Evolutionary conservation across 1,284 basidiomycete genomes (phyloP), one percentile per base, ranked within the genome.

Genomic region (Marasmius tenuissimus): DNA sequence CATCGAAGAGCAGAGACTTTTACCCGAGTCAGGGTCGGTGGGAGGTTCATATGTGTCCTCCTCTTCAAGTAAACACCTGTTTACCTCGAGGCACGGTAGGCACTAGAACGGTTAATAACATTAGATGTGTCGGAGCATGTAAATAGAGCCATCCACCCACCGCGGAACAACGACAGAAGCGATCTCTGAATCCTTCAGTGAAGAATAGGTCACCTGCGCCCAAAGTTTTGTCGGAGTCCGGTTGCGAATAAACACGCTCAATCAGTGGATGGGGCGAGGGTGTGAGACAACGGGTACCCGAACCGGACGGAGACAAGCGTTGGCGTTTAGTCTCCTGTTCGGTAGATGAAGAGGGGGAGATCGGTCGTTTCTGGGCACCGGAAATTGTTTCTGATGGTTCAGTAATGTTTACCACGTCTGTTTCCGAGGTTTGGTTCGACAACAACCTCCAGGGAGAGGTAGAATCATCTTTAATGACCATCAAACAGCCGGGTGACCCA

Each of bases 21-120:
- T 69, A 86, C 91, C 85, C 64, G 86, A 91, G 70, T 93, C 91
- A 14, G 91, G 91, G 71, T 93, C 92, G 69, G 90, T 85, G 2
- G 91, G 91, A 0, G 88, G 90, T 69, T 92, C 88, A 65, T 91
- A 93, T 0, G 87, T 91, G 50, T 91, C 90, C 67, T 93, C 91
- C 69, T 89, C 88, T 63, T 88, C 81, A n/a, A 91, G 72, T 27
- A 93, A 78, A 71, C 81, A 92, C 16, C 82, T 77, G 65, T 82
- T 74, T 10, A 71, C 70, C 66, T 81, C 71, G 40, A 92, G 74
- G 4, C 78, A 78, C 0, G 81, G 76, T 7, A 84, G 70, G 71
- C 90, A 91, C 86, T 91, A 50, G 49, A 66, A 61, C 18, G 48
- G 61, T 49, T 50, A 59, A 57, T 55, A 53, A 61, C 35, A 65